Percentiles rank a stretch among this genome's conserved stretches.
Evolutionary conservation across 139 green algal species (phyloP).

Genomic region (Ettlia oleoabundans): DNA sequence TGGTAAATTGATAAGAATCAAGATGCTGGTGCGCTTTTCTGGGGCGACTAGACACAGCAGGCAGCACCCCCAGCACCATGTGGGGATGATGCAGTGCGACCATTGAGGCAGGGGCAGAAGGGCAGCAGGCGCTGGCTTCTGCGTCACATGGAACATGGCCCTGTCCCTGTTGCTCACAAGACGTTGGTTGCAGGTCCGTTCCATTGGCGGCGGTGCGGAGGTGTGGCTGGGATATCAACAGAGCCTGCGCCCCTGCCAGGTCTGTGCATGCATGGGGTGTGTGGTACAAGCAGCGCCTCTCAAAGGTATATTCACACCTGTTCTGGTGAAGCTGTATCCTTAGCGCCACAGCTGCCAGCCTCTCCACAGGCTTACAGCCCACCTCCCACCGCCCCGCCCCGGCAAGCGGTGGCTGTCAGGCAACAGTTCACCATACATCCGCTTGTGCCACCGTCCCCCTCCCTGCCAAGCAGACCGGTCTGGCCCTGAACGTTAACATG

Average conservation of each 20-base stretch:
- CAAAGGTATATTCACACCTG: background rate
- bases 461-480: slow-evolving; percentile 39
- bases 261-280: background rate
- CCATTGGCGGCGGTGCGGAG: slow-evolving; percentile 53
- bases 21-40: too few species aligned
- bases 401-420: background rate
- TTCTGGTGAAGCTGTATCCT: too few species aligned
- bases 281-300: background rate
- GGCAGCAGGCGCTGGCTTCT: too few species aligned
- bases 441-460: background rate
- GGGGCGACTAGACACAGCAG: too few species aligned
- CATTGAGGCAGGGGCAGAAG: too few species aligned
- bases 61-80: too few species aligned
- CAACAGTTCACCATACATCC: background rate
- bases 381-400: background rate
- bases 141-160: too few species aligned
- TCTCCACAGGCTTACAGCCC: too few species aligned
- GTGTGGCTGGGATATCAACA: slow-evolving; percentile 71
- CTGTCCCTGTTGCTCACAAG: too few species aligned
- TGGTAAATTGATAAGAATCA: too few species aligned
- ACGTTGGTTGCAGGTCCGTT: slow-evolving; percentile 4
- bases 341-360: too few species aligned
- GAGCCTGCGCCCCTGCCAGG: slow-evolving; percentile 42
- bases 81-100: too few species aligned
- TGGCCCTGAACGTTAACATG: slow-evolving; percentile 71